Conservation (phyloP, 208 protist species). For the Leishmania major region DNA sequence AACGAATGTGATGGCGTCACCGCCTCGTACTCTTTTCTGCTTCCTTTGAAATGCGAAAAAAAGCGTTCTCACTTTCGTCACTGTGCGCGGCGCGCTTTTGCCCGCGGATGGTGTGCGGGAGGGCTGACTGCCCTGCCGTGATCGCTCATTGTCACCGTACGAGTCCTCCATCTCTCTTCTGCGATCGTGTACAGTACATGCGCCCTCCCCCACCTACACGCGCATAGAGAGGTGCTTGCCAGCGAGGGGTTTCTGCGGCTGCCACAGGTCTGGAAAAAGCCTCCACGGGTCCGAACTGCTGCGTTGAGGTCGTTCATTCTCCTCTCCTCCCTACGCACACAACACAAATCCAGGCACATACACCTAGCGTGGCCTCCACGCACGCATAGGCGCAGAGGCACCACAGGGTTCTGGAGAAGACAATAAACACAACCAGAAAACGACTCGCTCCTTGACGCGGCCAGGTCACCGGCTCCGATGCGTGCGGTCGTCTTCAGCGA, state of each 20-base stretch:
- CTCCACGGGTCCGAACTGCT: background rate
- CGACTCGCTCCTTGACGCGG: background rate
- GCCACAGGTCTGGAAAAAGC: background rate
- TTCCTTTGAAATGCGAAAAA: background rate
- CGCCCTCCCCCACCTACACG: no score
- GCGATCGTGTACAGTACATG: background rate
- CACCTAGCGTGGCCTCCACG: background rate
- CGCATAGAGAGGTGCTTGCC: background rate
- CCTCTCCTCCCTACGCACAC: background rate
- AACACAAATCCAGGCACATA: background rate
- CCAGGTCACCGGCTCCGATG: constrained; percentile 4
- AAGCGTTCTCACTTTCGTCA: background rate
- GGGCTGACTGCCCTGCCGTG: background rate
- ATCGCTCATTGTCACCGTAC: background rate
- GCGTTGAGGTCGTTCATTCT: background rate
- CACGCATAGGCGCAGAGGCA: background rate
- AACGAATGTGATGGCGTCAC: background rate
- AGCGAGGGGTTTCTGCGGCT: background rate
- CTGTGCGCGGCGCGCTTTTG: background rate
- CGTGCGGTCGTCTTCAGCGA: constrained; percentile 21
- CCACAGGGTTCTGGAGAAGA: background rate
- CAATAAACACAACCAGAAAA: background rate
- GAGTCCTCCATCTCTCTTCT: background rate
- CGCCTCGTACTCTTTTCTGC: background rate
- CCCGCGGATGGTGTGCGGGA: background rate